Conservation (phyloP, 768 basidiomycete genomes). For the Leccinum pellstonianum region DNA sequence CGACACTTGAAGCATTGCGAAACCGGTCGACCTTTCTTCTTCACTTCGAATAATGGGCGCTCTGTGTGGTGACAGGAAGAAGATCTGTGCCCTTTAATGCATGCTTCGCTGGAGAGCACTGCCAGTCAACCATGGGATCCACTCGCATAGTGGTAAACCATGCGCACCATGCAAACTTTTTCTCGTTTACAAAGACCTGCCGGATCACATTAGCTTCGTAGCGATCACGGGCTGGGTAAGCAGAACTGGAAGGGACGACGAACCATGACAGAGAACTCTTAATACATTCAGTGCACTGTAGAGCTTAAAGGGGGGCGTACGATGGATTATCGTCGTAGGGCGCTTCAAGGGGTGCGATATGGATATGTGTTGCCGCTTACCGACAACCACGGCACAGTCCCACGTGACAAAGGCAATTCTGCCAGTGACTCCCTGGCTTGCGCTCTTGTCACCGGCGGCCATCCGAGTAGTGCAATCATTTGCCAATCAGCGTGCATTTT, state of each 20-base stretch:
- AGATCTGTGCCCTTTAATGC: conserved; percentile 93
- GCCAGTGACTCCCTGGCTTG: no score
- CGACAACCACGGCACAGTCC: not conserved
- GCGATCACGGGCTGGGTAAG: not conserved
- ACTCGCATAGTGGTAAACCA: not conserved
- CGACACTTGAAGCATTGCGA: conserved; percentile 89
- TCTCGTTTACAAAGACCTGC: conserved; percentile 72
- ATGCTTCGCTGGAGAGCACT: conserved; percentile 63
- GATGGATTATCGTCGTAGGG: not conserved
- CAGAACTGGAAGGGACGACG: not conserved
- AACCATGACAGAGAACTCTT: conserved; percentile 22
- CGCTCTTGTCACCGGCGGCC: no score
- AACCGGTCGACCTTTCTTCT: conserved; percentile 89
- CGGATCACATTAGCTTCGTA: not conserved
- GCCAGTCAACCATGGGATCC: conserved; percentile 13
- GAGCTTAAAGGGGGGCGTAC: not conserved
- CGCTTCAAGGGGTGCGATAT: not conserved
- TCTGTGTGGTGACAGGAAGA: conserved; percentile 85
- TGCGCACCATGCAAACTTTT: conserved; percentile 70
- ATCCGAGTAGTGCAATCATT: not conserved
- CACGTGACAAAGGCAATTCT: not conserved
- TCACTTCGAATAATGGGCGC: conserved; percentile 88
- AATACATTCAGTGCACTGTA: conserved; percentile 15
- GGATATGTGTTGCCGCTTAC: not conserved
- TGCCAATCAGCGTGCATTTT: not conserved